Conservation (phyloP, 768 basidiomycete species). For the Leccinellum albellum region DNA sequence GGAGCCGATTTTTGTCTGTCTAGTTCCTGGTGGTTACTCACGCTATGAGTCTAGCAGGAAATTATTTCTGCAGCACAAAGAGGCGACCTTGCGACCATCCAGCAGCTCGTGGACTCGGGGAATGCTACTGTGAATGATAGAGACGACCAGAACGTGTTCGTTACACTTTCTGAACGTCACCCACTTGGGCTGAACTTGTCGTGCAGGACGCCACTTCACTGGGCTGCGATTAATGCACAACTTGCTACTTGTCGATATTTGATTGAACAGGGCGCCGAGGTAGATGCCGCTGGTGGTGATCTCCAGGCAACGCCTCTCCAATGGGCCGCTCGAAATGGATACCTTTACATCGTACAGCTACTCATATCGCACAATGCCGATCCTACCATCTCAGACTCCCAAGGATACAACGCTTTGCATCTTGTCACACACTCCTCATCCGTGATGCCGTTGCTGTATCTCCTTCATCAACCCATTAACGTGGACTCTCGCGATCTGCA, state of each 20-base stretch:
- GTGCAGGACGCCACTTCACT: slow-evolving; percentile 78
- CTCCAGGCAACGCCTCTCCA: slow-evolving; percentile 92
- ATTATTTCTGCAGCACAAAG: slow-evolving; percentile 87
- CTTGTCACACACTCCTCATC: slow-evolving; percentile 92
- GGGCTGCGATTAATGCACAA: slow-evolving; percentile 98
- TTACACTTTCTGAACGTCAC: neutral
- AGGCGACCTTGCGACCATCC: slow-evolving; percentile 69
- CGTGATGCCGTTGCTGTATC: slow-evolving; percentile 90
- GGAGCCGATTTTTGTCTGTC: neutral
- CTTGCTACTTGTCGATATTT: slow-evolving; percentile 83
- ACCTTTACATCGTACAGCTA: slow-evolving; percentile 92
- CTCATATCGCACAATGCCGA: slow-evolving; percentile 88
- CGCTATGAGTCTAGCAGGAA: slow-evolving; percentile 35
- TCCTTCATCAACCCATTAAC: slow-evolving; percentile 89
- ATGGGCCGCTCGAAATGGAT: slow-evolving; percentile 97
- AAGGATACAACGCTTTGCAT: slow-evolving; percentile 95
- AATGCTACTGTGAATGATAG: slow-evolving; percentile 69
- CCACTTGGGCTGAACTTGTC: slow-evolving; percentile 6
- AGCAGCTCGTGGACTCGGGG: slow-evolving; percentile 66
- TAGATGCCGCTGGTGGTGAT: slow-evolving; percentile 93
- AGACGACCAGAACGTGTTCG: slow-evolving; percentile 79
- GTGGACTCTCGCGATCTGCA: slow-evolving; percentile 88
- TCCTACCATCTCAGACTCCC: slow-evolving; percentile 85
- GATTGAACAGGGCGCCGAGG: slow-evolving; percentile 89
- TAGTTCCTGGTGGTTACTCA: neutral